Base-by-base conservation (phyloP, 2,329 filamentous ascomycete species). In the Xylaria sp. region DNA sequence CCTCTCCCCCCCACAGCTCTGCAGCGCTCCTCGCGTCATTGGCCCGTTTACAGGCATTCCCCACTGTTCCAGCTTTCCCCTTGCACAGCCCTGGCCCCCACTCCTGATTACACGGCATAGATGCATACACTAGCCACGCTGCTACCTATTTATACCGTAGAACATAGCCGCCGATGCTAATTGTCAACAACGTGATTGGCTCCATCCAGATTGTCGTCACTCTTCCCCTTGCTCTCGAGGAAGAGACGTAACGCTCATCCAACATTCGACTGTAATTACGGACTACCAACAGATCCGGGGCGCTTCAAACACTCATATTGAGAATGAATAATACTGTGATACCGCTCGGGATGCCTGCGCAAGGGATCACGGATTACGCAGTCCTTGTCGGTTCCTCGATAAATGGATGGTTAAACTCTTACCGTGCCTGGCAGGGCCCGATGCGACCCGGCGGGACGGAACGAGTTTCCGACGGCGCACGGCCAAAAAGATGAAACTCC, bases 171-270 rank as follows among this genome's bases (percentile, higher is more conserved):
- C 61, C 59, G 51, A 34, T 53, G 58, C 53, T 52, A 50, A 49
- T 19, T 44, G 30, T 46, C 19, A 23, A 46, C 51, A 10, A 49
- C 47, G 2, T 63, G 59, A 65, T 65, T 65, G 63, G 63, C 19
- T 19, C 54, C 48, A 8, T 48, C 8, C 6, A 10, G 35, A 55
- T 35, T 19, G 59, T 59, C 58, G 39, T 59, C 60, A 58, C 63
- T 47, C 58, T 39, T 47, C 52, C 35, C 42, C 54, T 10, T 13
- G 8, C 50, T n/a, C 34, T 30, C 52, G 35, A 51, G 52, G 47
- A 56, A 54, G 16, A 23, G 10, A 54, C 23, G 39, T 23, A 52
- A n/a, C 49, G 9, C 49, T 34, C 34, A 13, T 53, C 9, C 11
- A n/a, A 18, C n/a, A 23, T 8, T 18, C 23, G 35, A 30, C 30